These are phyloP conservation scores for Boletus bicolor DNA, from an alignment of 768 basidiomycete species.

Conservation along the genomic window DNA sequence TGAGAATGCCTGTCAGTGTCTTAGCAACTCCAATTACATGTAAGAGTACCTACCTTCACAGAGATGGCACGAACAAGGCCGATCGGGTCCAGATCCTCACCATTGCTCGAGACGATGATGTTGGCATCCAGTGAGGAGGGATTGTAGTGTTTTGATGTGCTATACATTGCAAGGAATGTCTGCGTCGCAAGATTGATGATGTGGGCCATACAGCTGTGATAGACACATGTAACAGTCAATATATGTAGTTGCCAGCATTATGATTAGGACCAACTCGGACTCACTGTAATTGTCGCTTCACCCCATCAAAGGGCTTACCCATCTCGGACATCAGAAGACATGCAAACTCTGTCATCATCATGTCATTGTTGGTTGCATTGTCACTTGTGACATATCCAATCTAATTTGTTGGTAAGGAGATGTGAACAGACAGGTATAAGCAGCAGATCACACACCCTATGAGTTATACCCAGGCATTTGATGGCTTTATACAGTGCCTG, in stretches of 20 bases:
- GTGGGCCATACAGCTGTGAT: no score
- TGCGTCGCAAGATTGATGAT: no score
- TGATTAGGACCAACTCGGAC: not conserved
- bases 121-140: no score
- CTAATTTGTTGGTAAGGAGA: conserved; percentile 11
- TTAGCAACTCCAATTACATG: no score
- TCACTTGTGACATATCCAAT: conserved; percentile 35
- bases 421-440: not conserved
- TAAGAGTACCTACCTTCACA: no score
- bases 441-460: conserved; percentile 23
- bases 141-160: no score
- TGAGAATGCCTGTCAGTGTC: no score
- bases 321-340: conserved; percentile 14
- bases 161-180: no score
- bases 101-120: no score
- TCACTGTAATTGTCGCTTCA: not conserved
- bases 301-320: not conserved
- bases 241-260: not conserved
- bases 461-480: conserved; percentile 24
- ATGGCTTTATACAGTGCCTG: conserved; percentile 37
- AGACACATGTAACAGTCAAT: no score
- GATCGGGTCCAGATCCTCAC: no score
- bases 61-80: no score
- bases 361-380: not conserved
- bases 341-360: not conserved